A percentile compares a stretch with the other conserved stretches of the same genome.
These are phyloP conservation scores for Ocimum tenuiflorum DNA, from an alignment of 257 asterid genomes.

Conservation along the genomic window DNA sequence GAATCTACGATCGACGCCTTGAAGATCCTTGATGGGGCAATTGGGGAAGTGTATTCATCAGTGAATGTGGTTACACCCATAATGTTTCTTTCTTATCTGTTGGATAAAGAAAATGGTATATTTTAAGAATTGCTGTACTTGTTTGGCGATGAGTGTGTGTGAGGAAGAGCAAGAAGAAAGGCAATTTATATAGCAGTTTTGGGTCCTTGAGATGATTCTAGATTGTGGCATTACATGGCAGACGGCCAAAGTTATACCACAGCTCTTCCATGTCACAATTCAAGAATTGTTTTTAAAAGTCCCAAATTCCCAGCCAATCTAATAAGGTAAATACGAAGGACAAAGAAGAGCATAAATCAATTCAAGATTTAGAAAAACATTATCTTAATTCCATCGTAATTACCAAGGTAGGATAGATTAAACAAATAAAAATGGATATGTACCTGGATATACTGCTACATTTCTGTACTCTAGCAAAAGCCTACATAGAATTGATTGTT, in stretches of 20 bases:
- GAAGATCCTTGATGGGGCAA: slow-evolving; percentile 36
- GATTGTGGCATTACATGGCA: slow-evolving; percentile 13
- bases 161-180: neutral
- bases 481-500: neutral
- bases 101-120: neutral
- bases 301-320: neutral
- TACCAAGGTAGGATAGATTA: neutral
- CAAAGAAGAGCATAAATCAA: slow-evolving; percentile 13
- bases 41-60: slow-evolving; percentile 33
- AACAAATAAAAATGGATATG: slow-evolving; percentile 3
- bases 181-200: slow-evolving; percentile 10
- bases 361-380: neutral
- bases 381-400: neutral
- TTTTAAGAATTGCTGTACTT: neutral
- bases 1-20: slow-evolving; percentile 40
- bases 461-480: neutral
- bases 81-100: neutral
- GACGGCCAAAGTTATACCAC: slow-evolving; percentile 14
- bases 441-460: neutral
- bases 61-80: slow-evolving; percentile 33
- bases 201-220: neutral
- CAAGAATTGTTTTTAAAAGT: neutral
- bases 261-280: neutral
- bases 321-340: neutral
- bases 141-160: no score